These are phyloP conservation scores for Violaceomyces palustris DNA, from an alignment of 1,284 basidiomycete genomes.

Conservation along the genomic window DNA sequence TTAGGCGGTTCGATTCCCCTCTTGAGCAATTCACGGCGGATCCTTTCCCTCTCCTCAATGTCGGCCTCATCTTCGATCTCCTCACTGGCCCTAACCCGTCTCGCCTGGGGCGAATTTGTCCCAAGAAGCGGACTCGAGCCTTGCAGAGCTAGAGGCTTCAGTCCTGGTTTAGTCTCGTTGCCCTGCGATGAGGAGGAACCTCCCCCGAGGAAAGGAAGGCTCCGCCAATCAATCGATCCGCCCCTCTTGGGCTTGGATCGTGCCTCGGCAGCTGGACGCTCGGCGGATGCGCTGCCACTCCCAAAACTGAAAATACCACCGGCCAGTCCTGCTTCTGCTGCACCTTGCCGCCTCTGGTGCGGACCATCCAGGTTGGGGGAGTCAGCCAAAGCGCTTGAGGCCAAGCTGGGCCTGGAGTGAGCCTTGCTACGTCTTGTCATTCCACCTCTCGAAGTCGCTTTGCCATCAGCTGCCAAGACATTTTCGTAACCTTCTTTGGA, in stretches of 20 bases:
- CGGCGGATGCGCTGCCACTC: neutral
- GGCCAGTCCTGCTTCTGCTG: slow-evolving; percentile 1
- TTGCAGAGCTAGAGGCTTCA: slow-evolving; percentile 1
- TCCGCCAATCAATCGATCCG: slow-evolving; percentile 32
- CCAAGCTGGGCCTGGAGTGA: slow-evolving; percentile 10
- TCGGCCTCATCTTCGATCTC: slow-evolving; percentile 38
- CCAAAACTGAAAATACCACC: slow-evolving; percentile 26
- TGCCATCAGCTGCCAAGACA: slow-evolving; percentile 74
- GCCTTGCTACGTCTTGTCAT: slow-evolving; percentile 12
- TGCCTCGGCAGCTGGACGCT: neutral
- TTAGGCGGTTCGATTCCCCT: slow-evolving; percentile 37
- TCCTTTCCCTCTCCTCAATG: slow-evolving; percentile 33
- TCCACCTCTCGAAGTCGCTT: slow-evolving; percentile 53
- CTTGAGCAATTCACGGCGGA: slow-evolving; percentile 29
- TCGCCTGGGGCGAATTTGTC: too few species aligned
- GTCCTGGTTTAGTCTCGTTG: neutral
- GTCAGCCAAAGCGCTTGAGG: neutral
- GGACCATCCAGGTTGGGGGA: neutral
- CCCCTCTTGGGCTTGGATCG: slow-evolving; percentile 16
- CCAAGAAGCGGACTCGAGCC: neutral
- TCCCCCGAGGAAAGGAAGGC: slow-evolving; percentile 26
- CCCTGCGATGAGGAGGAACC: slow-evolving; percentile 4
- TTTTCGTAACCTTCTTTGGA: slow-evolving; percentile 89
- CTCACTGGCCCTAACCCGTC: slow-evolving; percentile 27
- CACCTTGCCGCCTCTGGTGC: neutral